Conservation (phyloP, 2,329 filamentous ascomycete species). For the Aspergillus spinulosporus region DNA sequence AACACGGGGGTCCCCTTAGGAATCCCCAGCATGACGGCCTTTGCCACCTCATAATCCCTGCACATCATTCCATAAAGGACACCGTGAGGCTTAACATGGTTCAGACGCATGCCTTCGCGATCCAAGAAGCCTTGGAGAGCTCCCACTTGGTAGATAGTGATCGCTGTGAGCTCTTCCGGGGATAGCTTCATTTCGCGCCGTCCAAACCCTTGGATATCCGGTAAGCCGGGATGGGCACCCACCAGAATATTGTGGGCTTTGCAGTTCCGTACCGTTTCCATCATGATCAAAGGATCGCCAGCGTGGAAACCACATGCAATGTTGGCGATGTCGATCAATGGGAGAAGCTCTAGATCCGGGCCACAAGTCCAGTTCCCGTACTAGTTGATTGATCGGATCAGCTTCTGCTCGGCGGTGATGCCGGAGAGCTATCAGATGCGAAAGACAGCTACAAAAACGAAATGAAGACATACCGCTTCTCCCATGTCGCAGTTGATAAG, state of each 20-base stretch:
- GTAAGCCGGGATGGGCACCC: constrained; percentile 65
- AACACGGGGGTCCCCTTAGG: constrained; percentile 55
- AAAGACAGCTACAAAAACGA: background rate
- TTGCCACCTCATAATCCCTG: constrained; percentile 52
- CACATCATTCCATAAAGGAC: constrained; percentile 61
- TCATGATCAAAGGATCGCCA: constrained; percentile 65
- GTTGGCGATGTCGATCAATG: constrained; percentile 63
- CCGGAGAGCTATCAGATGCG: background rate
- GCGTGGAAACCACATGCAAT: constrained; percentile 63
- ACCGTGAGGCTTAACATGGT: constrained; percentile 65
- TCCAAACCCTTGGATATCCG: constrained; percentile 65
- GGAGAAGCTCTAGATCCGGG: constrained; percentile 62
- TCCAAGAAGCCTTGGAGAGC: constrained; percentile 62
- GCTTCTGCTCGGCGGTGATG: background rate
- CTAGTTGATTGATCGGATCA: constrained; percentile 12
- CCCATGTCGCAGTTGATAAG: constrained; percentile 17
- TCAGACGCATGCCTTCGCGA: constrained; percentile 55
- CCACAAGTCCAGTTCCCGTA: constrained; percentile 52
- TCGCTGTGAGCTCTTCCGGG: constrained; percentile 58
- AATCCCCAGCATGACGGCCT: constrained; percentile 56
- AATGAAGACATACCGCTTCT: constrained; percentile 10
- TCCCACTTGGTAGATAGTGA: constrained; percentile 64
- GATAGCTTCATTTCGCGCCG: constrained; percentile 61
- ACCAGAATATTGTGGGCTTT: constrained; percentile 58
- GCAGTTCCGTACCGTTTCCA: constrained; percentile 58